These are phyloP conservation scores for Aurantiochytrium sp. DNA, from an alignment of 108 stramenopile genomes.

Conservation along the genomic window DNA sequence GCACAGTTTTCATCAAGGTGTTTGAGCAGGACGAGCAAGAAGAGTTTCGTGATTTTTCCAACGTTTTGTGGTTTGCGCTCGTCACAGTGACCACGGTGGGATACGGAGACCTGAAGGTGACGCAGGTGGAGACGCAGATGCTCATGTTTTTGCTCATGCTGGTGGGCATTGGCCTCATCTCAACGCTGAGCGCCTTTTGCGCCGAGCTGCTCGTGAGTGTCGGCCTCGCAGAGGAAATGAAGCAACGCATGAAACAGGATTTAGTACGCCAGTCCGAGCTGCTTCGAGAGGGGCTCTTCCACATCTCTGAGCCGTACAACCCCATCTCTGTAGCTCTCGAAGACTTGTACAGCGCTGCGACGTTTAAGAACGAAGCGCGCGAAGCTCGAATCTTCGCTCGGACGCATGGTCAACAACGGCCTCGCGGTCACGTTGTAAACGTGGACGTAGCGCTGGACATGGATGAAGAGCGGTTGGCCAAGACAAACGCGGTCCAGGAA, in stretches of 20 bases:
- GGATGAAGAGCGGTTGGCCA: background rate
- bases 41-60: background rate
- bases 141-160: background rate
- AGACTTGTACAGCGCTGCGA: background rate
- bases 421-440: too few species aligned
- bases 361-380: background rate
- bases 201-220: background rate
- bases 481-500: too few species aligned
- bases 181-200: constrained; percentile 12
- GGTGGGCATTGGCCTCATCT: background rate
- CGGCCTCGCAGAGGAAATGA: background rate
- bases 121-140: background rate
- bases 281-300: background rate
- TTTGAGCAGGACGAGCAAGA: constrained; percentile 4
- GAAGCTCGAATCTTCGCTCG: background rate
- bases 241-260: background rate
- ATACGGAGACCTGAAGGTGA: background rate
- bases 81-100: constrained; percentile 10
- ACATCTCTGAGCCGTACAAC: background rate
- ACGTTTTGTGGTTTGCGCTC: constrained; percentile 5
- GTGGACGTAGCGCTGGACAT: too few species aligned
- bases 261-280: background rate
- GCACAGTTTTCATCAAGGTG: background rate
- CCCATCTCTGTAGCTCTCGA: background rate
- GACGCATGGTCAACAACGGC: background rate